A percentile compares a stretch with the other conserved stretches of the same genome.
These are phyloP conservation scores for Fusarium sp. DNA, from an alignment of 2,329 filamentous ascomycete genomes.

Conservation along the genomic window DNA sequence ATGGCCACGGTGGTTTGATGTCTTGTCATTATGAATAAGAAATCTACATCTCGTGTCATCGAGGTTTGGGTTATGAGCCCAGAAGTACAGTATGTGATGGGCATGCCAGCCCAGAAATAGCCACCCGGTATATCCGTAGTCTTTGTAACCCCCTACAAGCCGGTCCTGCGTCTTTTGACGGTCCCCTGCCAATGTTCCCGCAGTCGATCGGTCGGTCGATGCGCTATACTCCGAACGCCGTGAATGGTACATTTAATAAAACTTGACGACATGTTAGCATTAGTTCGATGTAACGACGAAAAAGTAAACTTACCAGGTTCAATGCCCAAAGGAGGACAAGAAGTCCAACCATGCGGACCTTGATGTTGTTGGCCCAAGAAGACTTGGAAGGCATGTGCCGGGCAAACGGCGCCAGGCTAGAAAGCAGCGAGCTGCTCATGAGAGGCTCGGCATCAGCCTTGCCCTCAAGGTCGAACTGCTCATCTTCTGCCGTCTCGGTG, in stretches of 20 bases:
- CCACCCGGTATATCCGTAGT: not conserved
- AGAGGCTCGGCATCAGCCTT: constrained; percentile 35
- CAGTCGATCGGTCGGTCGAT: not conserved
- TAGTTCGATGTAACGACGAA: not conserved
- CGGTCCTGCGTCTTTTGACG: not conserved
- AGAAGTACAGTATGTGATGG: not conserved
- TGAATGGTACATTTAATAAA: constrained; percentile 25
- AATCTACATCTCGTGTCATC: constrained; percentile 33
- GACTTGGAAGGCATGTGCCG: constrained; percentile 33
- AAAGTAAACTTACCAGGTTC: constrained; percentile 26
- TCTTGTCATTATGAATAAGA: constrained; percentile 35
- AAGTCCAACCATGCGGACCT: constrained; percentile 31
- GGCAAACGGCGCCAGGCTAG: constrained; percentile 12
- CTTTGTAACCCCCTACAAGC: not conserved
- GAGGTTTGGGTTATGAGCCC: constrained; percentile 5
- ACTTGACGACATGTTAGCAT: constrained; percentile 12
- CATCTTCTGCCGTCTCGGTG: constrained; percentile 11
- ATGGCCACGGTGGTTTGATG: not conserved
- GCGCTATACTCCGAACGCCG: constrained; percentile 34
- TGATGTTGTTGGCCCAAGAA: constrained; percentile 33
- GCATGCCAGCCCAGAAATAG: not conserved
- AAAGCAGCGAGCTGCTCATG: constrained; percentile 21
- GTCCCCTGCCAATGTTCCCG: constrained; percentile 4
- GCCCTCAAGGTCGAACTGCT: constrained; percentile 24
- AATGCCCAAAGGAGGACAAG: constrained; percentile 33